phyloP scores from a whole-genome alignment of 2,329 filamentous ascomycete species.

The Calcarisporium arbuscula region DNA sequence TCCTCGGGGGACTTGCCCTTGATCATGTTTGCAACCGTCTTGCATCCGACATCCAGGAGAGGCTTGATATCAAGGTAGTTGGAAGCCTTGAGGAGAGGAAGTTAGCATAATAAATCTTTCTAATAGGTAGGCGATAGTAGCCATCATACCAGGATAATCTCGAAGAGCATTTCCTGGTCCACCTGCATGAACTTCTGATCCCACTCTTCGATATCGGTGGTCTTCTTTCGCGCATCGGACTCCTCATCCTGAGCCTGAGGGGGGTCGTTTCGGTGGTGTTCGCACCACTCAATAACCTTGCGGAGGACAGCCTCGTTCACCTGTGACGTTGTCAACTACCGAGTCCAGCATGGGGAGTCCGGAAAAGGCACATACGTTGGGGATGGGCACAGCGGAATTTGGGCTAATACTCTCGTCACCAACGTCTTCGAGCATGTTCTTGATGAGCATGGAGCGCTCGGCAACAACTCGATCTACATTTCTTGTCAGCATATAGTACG shows the following conservation, averaged over 20 bases:
- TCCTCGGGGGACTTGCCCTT: conserved; percentile 99
- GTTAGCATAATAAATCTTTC: conserved; percentile 19
- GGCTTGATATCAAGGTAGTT: conserved; percentile 99
- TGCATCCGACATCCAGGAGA: conserved; percentile 95
- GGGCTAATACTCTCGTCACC: conserved; percentile 53
- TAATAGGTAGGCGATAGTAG: no score
- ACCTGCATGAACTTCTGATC: conserved; percentile 99
- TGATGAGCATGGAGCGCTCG: conserved; percentile 90
- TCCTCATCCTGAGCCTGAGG: conserved; percentile 79
- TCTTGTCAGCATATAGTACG: conserved; percentile 5
- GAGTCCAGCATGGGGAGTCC: not conserved
- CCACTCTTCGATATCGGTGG: conserved; percentile 98
- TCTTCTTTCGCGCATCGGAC: conserved; percentile 92
- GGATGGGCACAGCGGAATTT: conserved; percentile 74
- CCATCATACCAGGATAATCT: conserved; percentile 83
- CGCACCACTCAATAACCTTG: conserved; percentile 98
- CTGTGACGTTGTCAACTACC: conserved; percentile 27
- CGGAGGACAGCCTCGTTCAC: conserved; percentile 89
- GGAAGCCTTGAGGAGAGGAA: conserved; percentile 56
- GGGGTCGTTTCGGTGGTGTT: conserved; percentile 88
- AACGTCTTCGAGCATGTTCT: conserved; percentile 96
- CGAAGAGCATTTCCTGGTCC: conserved; percentile 98
- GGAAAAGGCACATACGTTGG: conserved; percentile 54
- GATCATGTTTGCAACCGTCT: conserved; percentile 99
- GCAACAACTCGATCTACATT: conserved; percentile 69